Evolutionary conservation across 305 asterid genomes (phyloP), one percentile per base, ranked within the genome.

Genomic region (Stenogyne calaminthoides): DNA sequence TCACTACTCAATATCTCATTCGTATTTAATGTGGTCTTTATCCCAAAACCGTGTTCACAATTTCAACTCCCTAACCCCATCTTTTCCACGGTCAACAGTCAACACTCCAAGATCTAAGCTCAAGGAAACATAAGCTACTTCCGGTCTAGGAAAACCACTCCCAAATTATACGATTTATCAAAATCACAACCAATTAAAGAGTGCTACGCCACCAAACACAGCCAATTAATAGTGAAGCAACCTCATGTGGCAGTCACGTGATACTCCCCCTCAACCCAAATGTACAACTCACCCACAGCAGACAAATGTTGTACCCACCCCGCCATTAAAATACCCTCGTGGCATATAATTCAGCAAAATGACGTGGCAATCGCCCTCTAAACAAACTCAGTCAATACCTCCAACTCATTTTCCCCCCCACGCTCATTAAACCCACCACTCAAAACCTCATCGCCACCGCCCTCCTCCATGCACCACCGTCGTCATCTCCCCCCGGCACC

Each of bases 401-500:
- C 80, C 56, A 3, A 16, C 22, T 67, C 67, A 29, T 74, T 58
- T 67, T 71, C 2, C 29, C 36, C 34, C 72, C 73, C 72, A 52
- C 72, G 52, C 64, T 73, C 65, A 59, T 65, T 75, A 75, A 58
- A 77, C 52, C 75, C 80, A 71, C 32, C n/a, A 2, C 47, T 54
- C 77, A 10, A 18, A 22, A 11, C 63, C 40, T 46, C 66, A 34
- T 42, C 69, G 0, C 72, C 76, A n/a, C n/a, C n/a, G n/a, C n/a
- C n/a, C n/a, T n/a, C n/a, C n/a, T 63, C 85, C 80, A 82, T 84
- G 86, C 79, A 46, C 76, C 82, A 34, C 81, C 87, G 20, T 66
- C 80, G 44, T 68, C n/a, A n/a, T n/a, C 79, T 51, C 6, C 51
- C 85, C 12, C 86, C 78, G 6, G 64, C 84, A 0, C 82, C 82